Conservation (phyloP, 306 rosid species). For the Gynostemma pentaphyllum region DNA sequence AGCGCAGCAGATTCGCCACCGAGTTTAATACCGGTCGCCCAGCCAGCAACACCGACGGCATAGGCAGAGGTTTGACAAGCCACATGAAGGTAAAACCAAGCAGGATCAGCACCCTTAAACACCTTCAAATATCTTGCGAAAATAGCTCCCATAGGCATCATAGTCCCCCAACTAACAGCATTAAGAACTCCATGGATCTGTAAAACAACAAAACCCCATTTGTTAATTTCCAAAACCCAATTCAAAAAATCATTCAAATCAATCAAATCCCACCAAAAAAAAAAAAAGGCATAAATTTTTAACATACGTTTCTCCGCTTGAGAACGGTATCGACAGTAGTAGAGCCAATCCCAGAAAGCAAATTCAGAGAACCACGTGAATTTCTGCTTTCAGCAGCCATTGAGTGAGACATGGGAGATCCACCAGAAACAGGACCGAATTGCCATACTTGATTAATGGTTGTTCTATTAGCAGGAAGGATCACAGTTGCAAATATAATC, state of each 20-base stretch:
- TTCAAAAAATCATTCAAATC: neutral
- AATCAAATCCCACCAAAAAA: neutral
- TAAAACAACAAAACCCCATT: neutral
- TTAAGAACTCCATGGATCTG: constrained; percentile 56
- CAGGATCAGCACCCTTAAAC: constrained; percentile 78
- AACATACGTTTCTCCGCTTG: constrained; percentile 7
- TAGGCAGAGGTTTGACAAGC: constrained; percentile 81
- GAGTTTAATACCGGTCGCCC: constrained; percentile 93
- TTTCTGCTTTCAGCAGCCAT: neutral
- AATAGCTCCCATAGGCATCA: constrained; percentile 53
- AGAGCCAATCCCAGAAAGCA: constrained; percentile 8
- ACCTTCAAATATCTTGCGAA: constrained; percentile 57
- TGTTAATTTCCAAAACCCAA: neutral
- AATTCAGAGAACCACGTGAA: neutral
- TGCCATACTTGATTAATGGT: constrained; percentile 17
- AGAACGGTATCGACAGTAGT: neutral
- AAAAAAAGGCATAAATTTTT: neutral
- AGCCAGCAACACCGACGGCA: constrained; percentile 80
- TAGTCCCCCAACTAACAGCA: constrained; percentile 48
- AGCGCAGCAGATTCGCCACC: constrained; percentile 53
- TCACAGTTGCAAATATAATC: constrained; percentile 8
- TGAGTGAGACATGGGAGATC: neutral
- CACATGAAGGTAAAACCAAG: constrained; percentile 90
- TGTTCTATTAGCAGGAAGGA: neutral
- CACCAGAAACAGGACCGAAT: neutral